phyloP scores from a whole-genome alignment of 179 eudicot genomes.

The Gypsophila paniculata region DNA sequence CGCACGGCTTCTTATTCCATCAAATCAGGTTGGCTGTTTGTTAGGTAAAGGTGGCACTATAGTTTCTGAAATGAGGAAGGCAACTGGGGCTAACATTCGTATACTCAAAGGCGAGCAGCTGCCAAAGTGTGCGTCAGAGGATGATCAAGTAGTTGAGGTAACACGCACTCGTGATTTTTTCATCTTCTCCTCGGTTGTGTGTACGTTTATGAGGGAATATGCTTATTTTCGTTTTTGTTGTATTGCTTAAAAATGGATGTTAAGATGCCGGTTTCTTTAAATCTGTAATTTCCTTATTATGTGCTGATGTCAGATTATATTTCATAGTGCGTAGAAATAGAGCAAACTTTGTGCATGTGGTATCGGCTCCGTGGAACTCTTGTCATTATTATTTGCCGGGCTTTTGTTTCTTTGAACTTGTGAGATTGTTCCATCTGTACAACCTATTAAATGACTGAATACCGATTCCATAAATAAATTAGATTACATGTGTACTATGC shows the following conservation, averaged over 20 bases:
- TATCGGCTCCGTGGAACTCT: not conserved
- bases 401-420: not conserved
- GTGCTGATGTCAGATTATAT: too few relatives aligned
- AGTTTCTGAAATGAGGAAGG: slow-evolving; percentile 71
- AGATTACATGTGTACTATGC: not conserved
- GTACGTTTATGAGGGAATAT: not conserved
- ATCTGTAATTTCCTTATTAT: too few relatives aligned
- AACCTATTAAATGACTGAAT: not conserved
- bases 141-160: slow-evolving; percentile 76
- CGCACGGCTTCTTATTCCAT: slow-evolving; percentile 55
- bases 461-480: not conserved
- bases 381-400: not conserved
- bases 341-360: not conserved
- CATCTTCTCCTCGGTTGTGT: not conserved
- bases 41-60: slow-evolving; percentile 74
- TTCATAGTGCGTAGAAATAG: too few relatives aligned
- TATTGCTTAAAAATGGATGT: not conserved
- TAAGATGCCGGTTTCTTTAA: not conserved
- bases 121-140: slow-evolving; percentile 58
- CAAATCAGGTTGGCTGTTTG: slow-evolving; percentile 66
- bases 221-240: not conserved
- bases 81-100: slow-evolving; percentile 53
- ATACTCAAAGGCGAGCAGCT: slow-evolving; percentile 49
- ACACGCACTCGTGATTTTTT: slow-evolving; percentile 7
- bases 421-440: not conserved